Evolutionary conservation across 2,329 filamentous ascomycete species (phyloP).

Genomic region (Colletotrichum orbiculare): DNA sequence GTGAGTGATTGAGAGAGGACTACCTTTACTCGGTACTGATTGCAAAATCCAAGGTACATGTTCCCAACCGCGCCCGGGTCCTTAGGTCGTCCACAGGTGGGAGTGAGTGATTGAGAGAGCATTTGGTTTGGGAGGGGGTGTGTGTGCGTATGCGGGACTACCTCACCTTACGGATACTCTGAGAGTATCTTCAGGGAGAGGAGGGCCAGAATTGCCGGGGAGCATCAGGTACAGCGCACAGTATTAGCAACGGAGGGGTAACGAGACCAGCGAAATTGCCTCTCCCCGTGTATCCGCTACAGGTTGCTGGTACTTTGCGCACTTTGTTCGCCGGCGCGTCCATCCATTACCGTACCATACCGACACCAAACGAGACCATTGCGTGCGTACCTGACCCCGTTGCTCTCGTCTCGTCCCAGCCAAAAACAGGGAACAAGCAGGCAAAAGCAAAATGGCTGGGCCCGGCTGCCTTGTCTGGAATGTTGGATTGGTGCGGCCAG

Average conservation of each 20-base stretch:
- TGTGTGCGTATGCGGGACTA: constrained; percentile 16
- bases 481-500: constrained; percentile 27
- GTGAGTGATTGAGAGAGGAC: constrained; percentile 34
- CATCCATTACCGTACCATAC: constrained; percentile 18
- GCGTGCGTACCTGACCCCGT: no score
- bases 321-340: constrained; percentile 29
- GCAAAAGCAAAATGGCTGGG: constrained; percentile 37
- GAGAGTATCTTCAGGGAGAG: constrained; percentile 25
- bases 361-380: background rate
- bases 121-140: constrained; percentile 35
- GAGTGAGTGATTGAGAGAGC: constrained; percentile 35
- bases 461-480: constrained; percentile 10
- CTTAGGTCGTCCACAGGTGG: constrained; percentile 1
- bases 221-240: constrained; percentile 36
- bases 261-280: constrained; percentile 31
- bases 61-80: constrained; percentile 25
- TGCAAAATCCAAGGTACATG: constrained; percentile 1
- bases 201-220: constrained; percentile 26
- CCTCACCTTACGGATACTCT: background rate
- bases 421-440: constrained; percentile 32
- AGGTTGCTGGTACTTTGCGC: constrained; percentile 34
- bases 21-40: background rate
- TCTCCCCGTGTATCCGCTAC: constrained; percentile 31
- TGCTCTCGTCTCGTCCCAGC: no score
- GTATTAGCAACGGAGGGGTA: constrained; percentile 31